Base-by-base conservation (phyloP, 495 filamentous ascomycete genomes). In the Aspergillus bertholletiae region DNA sequence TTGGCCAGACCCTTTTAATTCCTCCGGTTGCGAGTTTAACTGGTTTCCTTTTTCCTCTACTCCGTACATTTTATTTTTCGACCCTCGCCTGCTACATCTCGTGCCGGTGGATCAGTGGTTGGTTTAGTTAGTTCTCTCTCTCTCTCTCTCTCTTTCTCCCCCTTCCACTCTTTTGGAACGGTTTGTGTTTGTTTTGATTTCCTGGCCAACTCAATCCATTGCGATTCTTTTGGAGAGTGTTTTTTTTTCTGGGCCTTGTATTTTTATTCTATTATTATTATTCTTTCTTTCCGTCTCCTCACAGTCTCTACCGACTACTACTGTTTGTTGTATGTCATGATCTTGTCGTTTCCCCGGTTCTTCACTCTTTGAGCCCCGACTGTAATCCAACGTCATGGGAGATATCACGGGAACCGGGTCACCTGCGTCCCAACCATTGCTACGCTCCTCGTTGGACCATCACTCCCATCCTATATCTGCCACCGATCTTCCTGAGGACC, bases 271-370 rank as follows among this genome's bases (percentile, higher is more conserved):
- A 1, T 22, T 22, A 21, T 43, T 37, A 7, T 37, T 15, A 37
- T 37, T 37, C 3, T 43, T 6, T 7, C 17, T 37, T 37, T n/a
- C 2, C n/a, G n/a, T n/a, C n/a, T n/a, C n/a, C n/a, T n/a, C n/a
- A n/a, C n/a, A n/a, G n/a, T n/a, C n/a, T n/a, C n/a, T n/a, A n/a
- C n/a, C n/a, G n/a, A n/a, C n/a, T n/a, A n/a, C n/a, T n/a, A n/a
- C n/a, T n/a, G n/a, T n/a, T n/a, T n/a, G n/a, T n/a, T n/a, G n/a
- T n/a, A 22, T 43, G 39, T 43, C 49, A 57, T 59, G 57, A 54
- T 46, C 26, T 57, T 59, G 57, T 53, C 57, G 59, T 60, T 49
- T 57, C 59, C 35, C 43, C 51, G 40, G 45, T 46, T 34, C 20
- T 39, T 43, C 49, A 28, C 7, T 43, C 44, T 35, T 54, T 8